phyloP scores from a whole-genome alignment of 2,329 filamentous ascomycete species.

The Trematosphaeria pertusa region DNA sequence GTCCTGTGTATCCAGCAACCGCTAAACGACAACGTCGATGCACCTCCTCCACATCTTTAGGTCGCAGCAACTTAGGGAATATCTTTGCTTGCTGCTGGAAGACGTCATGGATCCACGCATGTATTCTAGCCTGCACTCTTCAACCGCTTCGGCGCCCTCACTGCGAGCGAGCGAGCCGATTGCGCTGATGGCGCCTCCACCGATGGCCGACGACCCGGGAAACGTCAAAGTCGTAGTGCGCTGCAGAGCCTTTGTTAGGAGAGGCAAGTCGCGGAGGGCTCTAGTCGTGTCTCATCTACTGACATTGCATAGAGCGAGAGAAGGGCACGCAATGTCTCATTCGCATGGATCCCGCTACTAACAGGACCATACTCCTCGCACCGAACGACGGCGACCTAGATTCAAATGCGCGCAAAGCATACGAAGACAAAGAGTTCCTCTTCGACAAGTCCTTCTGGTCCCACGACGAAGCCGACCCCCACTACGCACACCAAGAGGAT shows the following conservation, averaged over 20 bases:
- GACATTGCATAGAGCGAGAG: constrained; percentile 70
- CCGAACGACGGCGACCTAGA: constrained; percentile 65
- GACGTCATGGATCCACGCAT: constrained; percentile 36
- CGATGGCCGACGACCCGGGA: constrained; percentile 50
- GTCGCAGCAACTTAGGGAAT: constrained; percentile 31
- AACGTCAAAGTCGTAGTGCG: constrained; percentile 61
- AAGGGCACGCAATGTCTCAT: constrained; percentile 85
- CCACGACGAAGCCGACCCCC: constrained; percentile 76
- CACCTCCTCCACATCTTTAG: constrained; percentile 39
- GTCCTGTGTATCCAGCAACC: constrained; percentile 16
- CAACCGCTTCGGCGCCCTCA: constrained; percentile 53
- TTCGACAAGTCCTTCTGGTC: constrained; percentile 99
- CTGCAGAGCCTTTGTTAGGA: constrained; percentile 55
- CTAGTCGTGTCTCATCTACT: too few species aligned
- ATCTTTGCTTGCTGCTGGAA: constrained; percentile 32
- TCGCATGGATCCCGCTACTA: constrained; percentile 85
- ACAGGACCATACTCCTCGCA: constrained; percentile 80
- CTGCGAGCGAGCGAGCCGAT: constrained; percentile 50
- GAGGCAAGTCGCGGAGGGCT: constrained; percentile 44
- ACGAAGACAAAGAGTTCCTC: constrained; percentile 89
- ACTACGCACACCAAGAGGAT: constrained; percentile 92
- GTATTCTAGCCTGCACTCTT: constrained; percentile 38
- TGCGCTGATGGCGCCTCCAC: constrained; percentile 37
- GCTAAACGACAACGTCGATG: constrained; percentile 29
- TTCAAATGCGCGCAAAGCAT: constrained; percentile 72